Conservation (phyloP, 2,329 filamentous ascomycete species). For the Venturia carpophila region DNA sequence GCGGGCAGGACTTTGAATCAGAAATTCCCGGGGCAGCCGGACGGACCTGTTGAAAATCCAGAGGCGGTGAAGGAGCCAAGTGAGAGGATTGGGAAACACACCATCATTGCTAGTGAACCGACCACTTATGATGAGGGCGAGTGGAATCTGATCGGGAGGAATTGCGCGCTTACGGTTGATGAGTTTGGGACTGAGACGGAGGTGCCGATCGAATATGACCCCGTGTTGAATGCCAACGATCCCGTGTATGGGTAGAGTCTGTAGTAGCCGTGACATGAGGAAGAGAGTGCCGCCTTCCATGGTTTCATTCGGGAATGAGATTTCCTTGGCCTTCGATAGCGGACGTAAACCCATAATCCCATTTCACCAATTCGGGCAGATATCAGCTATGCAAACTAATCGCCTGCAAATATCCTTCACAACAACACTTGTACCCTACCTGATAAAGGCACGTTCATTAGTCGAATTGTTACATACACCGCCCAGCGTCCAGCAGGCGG, state of each 20-base stretch:
- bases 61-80: conserved; percentile 30
- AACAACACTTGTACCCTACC: no score
- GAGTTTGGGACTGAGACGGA: conserved; percentile 33
- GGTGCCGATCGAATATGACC: conserved; percentile 32
- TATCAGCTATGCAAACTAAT: no score
- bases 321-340: no score
- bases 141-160: conserved; percentile 45
- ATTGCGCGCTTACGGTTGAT: conserved; percentile 39
- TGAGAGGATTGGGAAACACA: conserved; percentile 42
- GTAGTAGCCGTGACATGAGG: no score
- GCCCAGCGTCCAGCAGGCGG: no score
- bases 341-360: no score
- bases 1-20: conserved; percentile 47
- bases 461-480: no score
- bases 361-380: no score
- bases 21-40: conserved; percentile 44
- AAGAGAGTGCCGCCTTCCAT: no score
- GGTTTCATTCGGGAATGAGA: no score
- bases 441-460: no score
- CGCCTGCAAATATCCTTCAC: no score
- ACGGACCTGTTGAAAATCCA: conserved; percentile 31
- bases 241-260: conserved; percentile 18
- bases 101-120: conserved; percentile 48
- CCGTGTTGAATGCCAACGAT: conserved; percentile 35
- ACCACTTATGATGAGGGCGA: conserved; percentile 46